phyloP scores from a whole-genome alignment of 495 filamentous ascomycete genomes.

The Mytilinidion resinicola region DNA sequence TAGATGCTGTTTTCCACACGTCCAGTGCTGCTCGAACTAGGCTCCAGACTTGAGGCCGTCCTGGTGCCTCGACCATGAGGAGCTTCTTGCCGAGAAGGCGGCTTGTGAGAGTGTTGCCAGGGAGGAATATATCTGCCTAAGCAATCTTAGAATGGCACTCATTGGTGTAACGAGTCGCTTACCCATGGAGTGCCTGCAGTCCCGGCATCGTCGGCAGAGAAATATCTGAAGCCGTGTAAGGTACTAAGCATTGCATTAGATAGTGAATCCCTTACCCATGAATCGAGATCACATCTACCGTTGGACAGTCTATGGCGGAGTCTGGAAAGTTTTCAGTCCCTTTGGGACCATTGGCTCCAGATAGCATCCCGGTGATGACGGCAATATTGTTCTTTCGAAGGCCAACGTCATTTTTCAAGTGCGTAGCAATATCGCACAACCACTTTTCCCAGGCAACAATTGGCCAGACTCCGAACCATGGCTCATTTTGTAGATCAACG shows the following conservation, averaged over 20 bases:
- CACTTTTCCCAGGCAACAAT: constrained; percentile 22
- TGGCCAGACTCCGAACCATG: constrained; percentile 21
- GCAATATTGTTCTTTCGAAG: constrained; percentile 23
- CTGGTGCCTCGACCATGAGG: constrained; percentile 22
- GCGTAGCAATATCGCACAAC: constrained; percentile 24
- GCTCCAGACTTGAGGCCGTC: too few relatives aligned
- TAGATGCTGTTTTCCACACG: too few relatives aligned
- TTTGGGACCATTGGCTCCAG: constrained; percentile 6
- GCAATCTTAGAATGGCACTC: not conserved
- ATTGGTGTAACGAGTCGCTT: not conserved
- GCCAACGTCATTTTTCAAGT: constrained; percentile 21
- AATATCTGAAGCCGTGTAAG: constrained; percentile 7
- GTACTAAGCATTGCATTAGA: not conserved
- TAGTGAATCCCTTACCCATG: constrained; percentile 8
- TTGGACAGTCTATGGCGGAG: constrained; percentile 18
- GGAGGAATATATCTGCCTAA: constrained; percentile 19
- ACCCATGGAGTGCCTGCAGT: constrained; percentile 23
- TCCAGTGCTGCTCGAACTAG: too few relatives aligned
- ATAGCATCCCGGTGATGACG: constrained; percentile 25
- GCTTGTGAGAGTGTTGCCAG: constrained; percentile 20
- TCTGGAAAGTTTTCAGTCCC: constrained; percentile 21
- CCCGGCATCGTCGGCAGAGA: constrained; percentile 1
- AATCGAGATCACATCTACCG: constrained; percentile 25
- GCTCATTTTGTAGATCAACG: constrained; percentile 27
- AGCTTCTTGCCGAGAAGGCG: constrained; percentile 20